These are phyloP conservation scores for Picochlorum sp. DNA, from an alignment of 139 green algal genomes.

Conservation along the genomic window DNA sequence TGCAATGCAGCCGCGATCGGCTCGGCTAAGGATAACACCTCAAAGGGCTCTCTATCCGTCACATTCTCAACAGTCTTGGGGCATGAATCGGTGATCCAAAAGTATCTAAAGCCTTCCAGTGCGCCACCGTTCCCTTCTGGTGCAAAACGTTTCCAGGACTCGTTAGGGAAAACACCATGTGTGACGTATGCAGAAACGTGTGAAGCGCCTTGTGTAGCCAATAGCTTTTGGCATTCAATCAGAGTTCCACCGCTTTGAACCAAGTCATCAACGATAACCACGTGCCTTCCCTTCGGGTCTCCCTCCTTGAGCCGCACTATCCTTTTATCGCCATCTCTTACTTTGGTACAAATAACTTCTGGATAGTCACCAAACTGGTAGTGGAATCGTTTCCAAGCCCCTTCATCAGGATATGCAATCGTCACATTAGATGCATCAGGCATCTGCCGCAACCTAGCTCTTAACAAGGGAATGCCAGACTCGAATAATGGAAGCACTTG, in stretches of 20 bases:
- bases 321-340: conserved; percentile 87
- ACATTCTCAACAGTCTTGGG: conserved; percentile 65
- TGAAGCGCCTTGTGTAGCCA: conserved; percentile 39
- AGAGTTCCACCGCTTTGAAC: conserved; percentile 91
- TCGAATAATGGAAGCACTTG: conserved; percentile 93
- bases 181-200: conserved; percentile 89
- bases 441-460: conserved; percentile 50
- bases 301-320: conserved; percentile 95
- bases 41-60: conserved; percentile 62
- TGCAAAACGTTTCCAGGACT: conserved; percentile 72
- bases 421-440: conserved; percentile 73
- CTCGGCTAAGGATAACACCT: conserved; percentile 79
- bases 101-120: conserved; percentile 70
- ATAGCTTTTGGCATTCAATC: conserved; percentile 87
- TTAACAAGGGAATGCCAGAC: conserved; percentile 78
- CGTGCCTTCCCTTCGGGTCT: conserved; percentile 67
- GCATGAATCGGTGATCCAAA: conserved; percentile 96
- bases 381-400: conserved; percentile 97
- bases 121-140: background rate
- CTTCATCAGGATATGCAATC: conserved; percentile 97
- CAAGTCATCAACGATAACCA: conserved; percentile 98
- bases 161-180: conserved; percentile 93
- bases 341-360: conserved; percentile 97
- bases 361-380: conserved; percentile 82
- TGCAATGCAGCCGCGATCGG: conserved; percentile 84